These are phyloP conservation scores for Podaxis pistillaris DNA, from an alignment of 768 basidiomycete species.

Conservation along the genomic window DNA sequence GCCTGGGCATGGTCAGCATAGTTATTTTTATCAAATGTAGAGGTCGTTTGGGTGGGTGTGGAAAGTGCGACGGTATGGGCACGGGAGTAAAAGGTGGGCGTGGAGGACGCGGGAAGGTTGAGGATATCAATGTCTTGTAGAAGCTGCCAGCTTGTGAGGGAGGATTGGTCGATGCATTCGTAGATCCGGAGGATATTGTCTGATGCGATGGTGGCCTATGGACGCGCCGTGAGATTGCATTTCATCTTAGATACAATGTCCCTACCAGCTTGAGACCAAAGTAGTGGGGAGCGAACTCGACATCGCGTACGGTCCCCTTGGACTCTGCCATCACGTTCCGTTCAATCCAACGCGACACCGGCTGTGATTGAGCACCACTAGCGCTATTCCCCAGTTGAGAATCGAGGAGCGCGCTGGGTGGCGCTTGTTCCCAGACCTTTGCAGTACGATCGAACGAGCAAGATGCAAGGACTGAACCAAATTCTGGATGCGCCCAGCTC, in stretches of 20 bases:
- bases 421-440: constrained; percentile 85
- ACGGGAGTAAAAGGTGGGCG: constrained; percentile 31
- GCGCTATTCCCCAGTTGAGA: constrained; percentile 2
- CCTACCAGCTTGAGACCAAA: constrained; percentile 87
- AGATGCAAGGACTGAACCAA: constrained; percentile 83
- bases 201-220: constrained; percentile 84
- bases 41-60: constrained; percentile 67
- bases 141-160: constrained; percentile 72
- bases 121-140: constrained; percentile 75
- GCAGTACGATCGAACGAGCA: constrained; percentile 89
- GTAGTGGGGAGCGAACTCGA: constrained; percentile 86
- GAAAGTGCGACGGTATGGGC: constrained; percentile 59
- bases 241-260: constrained; percentile 4
- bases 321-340: constrained; percentile 77
- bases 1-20: constrained; percentile 65
- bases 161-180: constrained; percentile 81
- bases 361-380: constrained; percentile 6
- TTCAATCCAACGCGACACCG: constrained; percentile 65
- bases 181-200: constrained; percentile 89
- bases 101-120: constrained; percentile 42
- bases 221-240: not conserved
- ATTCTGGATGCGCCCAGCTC: constrained; percentile 92
- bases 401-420: constrained; percentile 21
- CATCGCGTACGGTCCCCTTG: constrained; percentile 78
- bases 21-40: constrained; percentile 53